These are phyloP conservation scores for Melastoma candidum DNA, from an alignment of 441 rosid species.

Conservation along the genomic window DNA sequence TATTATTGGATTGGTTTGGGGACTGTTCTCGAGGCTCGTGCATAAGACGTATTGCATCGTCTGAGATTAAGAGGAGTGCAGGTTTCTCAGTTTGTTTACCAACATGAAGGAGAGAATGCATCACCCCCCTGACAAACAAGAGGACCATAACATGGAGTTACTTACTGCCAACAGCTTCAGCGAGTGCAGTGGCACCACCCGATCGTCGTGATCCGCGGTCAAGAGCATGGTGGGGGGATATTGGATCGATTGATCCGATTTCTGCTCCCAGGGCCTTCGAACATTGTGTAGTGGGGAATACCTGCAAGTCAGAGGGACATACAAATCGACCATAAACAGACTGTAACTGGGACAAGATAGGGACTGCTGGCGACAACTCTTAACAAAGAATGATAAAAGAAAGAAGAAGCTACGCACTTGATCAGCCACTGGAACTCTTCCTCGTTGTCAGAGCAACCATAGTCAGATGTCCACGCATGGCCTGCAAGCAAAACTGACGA, in stretches of 20 bases:
- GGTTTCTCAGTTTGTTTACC: not conserved
- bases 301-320: constrained; percentile 23
- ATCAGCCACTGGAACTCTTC: constrained; percentile 87
- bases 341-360: no score
- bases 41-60: constrained; percentile 68
- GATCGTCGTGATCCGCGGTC: constrained; percentile 95
- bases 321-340: not conserved
- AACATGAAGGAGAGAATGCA: not conserved
- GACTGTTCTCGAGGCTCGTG: constrained; percentile 83
- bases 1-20: constrained; percentile 74
- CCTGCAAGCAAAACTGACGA: constrained; percentile 31
- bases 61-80: constrained; percentile 23
- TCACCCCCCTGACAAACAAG: no score
- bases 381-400: no score
- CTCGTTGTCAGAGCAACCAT: constrained; percentile 77
- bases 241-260: constrained; percentile 30
- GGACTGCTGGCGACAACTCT: no score
- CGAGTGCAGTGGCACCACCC: constrained; percentile 90
- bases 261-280: constrained; percentile 77
- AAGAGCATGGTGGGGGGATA: constrained; percentile 89
- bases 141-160: not conserved
- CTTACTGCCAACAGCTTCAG: constrained; percentile 81
- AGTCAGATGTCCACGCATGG: constrained; percentile 95
- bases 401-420: constrained; percentile 38
- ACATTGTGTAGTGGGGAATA: constrained; percentile 94